Evolutionary conservation across 306 rosid species (phyloP).

Genomic region (Castanea sativa): DNA sequence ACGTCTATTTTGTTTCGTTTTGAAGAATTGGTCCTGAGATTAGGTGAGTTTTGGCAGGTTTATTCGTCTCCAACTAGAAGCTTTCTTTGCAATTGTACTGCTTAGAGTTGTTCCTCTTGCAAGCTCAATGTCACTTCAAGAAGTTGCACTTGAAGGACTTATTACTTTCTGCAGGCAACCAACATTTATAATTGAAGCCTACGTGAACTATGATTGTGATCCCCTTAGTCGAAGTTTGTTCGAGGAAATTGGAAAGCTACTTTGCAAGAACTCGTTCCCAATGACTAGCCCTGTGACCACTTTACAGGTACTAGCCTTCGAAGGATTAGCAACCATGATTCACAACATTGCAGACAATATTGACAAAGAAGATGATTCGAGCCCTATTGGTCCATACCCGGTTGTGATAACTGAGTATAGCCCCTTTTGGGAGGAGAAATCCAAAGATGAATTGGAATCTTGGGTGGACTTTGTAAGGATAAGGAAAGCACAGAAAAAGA

Average conservation of each 20-base stretch:
- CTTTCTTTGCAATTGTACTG: slow-evolving; percentile 66
- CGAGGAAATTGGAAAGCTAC: slow-evolving; percentile 72
- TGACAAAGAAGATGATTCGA: slow-evolving; percentile 48
- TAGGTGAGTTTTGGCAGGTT: slow-evolving; percentile 33
- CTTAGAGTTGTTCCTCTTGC: slow-evolving; percentile 52
- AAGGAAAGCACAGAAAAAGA: slow-evolving; percentile 71
- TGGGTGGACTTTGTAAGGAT: slow-evolving; percentile 61
- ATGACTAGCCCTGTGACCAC: slow-evolving; percentile 42
- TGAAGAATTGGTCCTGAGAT: neutral
- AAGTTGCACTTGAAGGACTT: slow-evolving; percentile 84
- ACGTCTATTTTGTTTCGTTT: neutral
- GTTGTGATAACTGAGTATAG: slow-evolving; percentile 46
- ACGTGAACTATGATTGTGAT: slow-evolving; percentile 77
- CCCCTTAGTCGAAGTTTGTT: slow-evolving; percentile 61
- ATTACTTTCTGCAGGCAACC: slow-evolving; percentile 86
- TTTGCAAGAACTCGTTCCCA: slow-evolving; percentile 80
- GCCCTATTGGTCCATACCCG: slow-evolving; percentile 36
- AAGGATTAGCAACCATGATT: slow-evolving; percentile 63
- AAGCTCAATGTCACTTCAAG: slow-evolving; percentile 66
- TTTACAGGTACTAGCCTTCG: slow-evolving; percentile 77
- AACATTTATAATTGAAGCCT: slow-evolving; percentile 57
- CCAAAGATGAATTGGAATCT: slow-evolving; percentile 38
- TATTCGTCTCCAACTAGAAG: slow-evolving; percentile 74
- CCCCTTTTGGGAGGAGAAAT: slow-evolving; percentile 76
- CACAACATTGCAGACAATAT: slow-evolving; percentile 85